Evolutionary conservation across 495 filamentous ascomycete genomes (phyloP).

Genomic region (Lepidopterella palustris): DNA sequence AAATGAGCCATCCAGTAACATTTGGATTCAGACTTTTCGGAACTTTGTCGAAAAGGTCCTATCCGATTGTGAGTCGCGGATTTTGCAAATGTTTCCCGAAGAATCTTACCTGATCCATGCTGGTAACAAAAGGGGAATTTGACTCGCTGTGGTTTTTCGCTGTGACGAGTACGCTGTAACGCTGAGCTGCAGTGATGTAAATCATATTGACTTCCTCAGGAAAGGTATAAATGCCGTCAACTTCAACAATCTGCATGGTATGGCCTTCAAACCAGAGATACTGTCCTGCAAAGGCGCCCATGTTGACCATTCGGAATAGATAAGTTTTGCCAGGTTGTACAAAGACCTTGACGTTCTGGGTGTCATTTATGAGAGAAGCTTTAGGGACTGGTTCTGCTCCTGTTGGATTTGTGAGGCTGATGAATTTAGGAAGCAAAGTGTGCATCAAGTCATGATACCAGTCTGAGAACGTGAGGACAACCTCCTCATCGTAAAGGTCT

Average conservation of each 20-base stretch:
- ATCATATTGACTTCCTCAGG: slow-evolving; percentile 52
- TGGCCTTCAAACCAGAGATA: slow-evolving; percentile 47
- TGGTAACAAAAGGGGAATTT: slow-evolving; percentile 65
- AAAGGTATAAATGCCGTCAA: slow-evolving; percentile 64
- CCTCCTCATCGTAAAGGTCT: slow-evolving; percentile 25
- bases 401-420: slow-evolving; percentile 45
- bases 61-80: neutral
- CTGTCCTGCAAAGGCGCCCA: slow-evolving; percentile 41
- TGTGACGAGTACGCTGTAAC: slow-evolving; percentile 60
- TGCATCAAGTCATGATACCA: slow-evolving; percentile 38
- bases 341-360: slow-evolving; percentile 47
- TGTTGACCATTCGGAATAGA: slow-evolving; percentile 69
- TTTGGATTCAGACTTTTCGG: slow-evolving; percentile 65
- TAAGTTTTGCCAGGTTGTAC: slow-evolving; percentile 74
- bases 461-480: slow-evolving; percentile 28
- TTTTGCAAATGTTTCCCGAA: neutral
- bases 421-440: slow-evolving; percentile 41
- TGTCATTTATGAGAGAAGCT: slow-evolving; percentile 53
- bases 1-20: slow-evolving; percentile 72
- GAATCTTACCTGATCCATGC: slow-evolving; percentile 46
- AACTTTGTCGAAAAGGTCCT: slow-evolving; percentile 64
- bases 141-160: slow-evolving; percentile 48
- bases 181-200: slow-evolving; percentile 61
- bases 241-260: slow-evolving; percentile 59
- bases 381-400: slow-evolving; percentile 52